Base-by-base conservation (phyloP, 1,284 basidiomycete species). In the Mrakiaceae sp. region DNA sequence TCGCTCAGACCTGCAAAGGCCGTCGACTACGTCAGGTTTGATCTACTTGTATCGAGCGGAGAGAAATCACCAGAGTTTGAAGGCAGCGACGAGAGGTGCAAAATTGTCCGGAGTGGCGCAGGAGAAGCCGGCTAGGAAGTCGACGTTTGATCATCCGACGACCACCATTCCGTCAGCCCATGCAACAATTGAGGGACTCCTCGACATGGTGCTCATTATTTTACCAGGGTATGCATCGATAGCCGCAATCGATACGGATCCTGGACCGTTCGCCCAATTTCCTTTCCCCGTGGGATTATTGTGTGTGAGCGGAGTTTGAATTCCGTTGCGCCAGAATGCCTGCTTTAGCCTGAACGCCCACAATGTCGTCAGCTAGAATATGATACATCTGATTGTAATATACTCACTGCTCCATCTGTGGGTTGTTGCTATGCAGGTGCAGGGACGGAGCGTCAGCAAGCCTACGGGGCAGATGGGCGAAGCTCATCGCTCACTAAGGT, bases 321-420 rank as follows among this genome's bases (percentile, higher is more conserved):
- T 55, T 3, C 53, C 53, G 39, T 55, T 27, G 5, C 53, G 53
- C 6, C 5, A 8, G 6, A 40, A 16, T 4, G 53, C n/a, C n/a
- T 5, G 27, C 39, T 55, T 55, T 0, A 55, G 53, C 27, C 27
- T 27, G 27, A 27, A 27, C 27, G 27, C 27, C 27, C 27, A 27
- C 2, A 27, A 27, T 27, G 27, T 2, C 27, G 27, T 27, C 27
- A 27, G 27, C 27, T 27, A 27, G 27, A 27, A 27, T 27, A 27
- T 27, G 27, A 27, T 27, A 27, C 27, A 2, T 27, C 27, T 27
- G 27, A 27, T 27, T 27, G 27, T 27, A 2, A 27, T 27, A 27
- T 27, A 27, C 27, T 27, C 27, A 27, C 58, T 60, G 47, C 48
- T 60, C 58, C 58, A 60, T 60, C 47, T 60, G 58, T n/a, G 58